A percentile compares a stretch with the other conserved stretches of the same genome.
Conservation (phyloP, 805 yeast genomes). For the Scheffersomyces coipomensis region DNA sequence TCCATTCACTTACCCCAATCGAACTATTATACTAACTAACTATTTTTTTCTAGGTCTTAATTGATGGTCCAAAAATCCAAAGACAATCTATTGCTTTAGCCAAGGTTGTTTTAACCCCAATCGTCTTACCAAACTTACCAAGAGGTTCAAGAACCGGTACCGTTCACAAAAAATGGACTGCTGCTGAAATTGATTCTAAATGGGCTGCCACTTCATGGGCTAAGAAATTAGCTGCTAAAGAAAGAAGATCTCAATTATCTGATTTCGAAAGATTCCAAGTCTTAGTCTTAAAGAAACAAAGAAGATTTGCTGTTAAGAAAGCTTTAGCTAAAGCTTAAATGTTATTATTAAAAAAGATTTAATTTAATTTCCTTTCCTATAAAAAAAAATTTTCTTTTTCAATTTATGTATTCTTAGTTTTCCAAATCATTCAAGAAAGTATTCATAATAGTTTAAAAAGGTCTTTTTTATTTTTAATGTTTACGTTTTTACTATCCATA, state of each 20-base stretch:
- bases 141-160: slow-evolving; percentile 90
- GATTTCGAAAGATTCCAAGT: slow-evolving; percentile 99
- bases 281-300: slow-evolving; percentile 94
- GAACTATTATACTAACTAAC: slow-evolving; percentile 22
- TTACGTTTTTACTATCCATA: too few relatives aligned
- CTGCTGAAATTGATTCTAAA: slow-evolving; percentile 82
- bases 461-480: too few relatives aligned
- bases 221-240: slow-evolving; percentile 94
- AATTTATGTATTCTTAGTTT: slow-evolving; percentile 11
- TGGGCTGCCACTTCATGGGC: slow-evolving; percentile 97
- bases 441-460: too few relatives aligned
- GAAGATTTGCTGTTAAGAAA: slow-evolving; percentile 91
- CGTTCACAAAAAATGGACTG: slow-evolving; percentile 90
- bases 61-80: slow-evolving; percentile 95
- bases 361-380: neutral
- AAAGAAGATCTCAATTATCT: slow-evolving; percentile 87
- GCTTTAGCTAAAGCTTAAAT: slow-evolving; percentile 93
- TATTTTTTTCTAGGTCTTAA: slow-evolving; percentile 60
- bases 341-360: neutral
- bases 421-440: too few relatives aligned
- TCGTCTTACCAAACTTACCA: slow-evolving; percentile 81
- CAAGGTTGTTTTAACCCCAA: slow-evolving; percentile 89
- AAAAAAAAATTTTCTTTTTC: neutral
- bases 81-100: slow-evolving; percentile 90
- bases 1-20: neutral